Percentiles rank a stretch among this genome's conserved stretches.
phyloP scores from a whole-genome alignment of 176 grass and related monocot genomes.

The Musa acuminata region DNA sequence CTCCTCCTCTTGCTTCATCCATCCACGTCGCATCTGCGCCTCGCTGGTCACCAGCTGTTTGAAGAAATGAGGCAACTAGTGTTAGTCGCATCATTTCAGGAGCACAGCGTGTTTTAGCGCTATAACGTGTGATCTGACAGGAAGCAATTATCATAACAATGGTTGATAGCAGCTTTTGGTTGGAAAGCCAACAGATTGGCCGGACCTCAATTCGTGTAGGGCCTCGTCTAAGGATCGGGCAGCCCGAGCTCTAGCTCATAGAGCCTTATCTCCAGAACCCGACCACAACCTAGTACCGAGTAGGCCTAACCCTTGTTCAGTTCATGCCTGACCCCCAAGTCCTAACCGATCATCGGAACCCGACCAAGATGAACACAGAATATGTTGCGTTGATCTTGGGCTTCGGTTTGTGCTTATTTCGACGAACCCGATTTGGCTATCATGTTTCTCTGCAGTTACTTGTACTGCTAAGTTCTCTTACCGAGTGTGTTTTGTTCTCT shows the following conservation, averaged over 20 bases:
- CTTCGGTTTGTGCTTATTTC: no score
- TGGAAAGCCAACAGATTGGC: background rate
- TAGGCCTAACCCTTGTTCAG: no score
- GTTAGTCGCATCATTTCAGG: background rate
- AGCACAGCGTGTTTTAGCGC: background rate
- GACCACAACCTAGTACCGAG: no score
- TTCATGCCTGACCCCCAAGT: no score
- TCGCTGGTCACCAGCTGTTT: background rate
- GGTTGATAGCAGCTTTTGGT: background rate
- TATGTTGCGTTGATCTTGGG: no score
- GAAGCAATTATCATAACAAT: background rate
- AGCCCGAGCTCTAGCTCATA: background rate
- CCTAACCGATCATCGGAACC: no score
- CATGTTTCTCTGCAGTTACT: background rate
- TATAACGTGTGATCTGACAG: background rate
- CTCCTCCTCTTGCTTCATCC: background rate
- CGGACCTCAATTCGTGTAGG: background rate
- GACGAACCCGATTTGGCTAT: background rate
- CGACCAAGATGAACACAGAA: no score
- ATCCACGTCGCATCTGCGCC: background rate
- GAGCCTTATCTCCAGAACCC: no score
- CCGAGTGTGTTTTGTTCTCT: slow-evolving; percentile 3
- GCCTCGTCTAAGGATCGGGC: background rate
- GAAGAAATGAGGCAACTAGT: background rate
- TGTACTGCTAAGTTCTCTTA: background rate